Evolutionary conservation across 768 basidiomycete genomes (phyloP).

Genomic region (Tylopilus felleus): DNA sequence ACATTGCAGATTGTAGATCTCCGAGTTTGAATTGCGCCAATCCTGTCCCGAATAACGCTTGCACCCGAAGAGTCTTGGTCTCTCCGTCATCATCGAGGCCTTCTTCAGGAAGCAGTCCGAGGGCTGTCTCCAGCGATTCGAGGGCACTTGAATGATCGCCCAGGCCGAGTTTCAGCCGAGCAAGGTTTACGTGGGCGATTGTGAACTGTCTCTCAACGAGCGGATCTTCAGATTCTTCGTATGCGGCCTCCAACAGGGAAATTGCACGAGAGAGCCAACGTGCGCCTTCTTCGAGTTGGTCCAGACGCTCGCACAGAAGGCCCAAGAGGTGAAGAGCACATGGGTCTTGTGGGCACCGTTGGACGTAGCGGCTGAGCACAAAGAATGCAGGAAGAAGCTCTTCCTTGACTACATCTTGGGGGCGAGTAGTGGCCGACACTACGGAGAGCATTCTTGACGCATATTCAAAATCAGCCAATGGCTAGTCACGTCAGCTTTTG

Average conservation of each 20-base stretch:
- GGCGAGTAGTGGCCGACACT: conserved; percentile 24
- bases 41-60: conserved; percentile 69
- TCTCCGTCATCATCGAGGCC: conserved; percentile 32
- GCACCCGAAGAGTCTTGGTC: conserved; percentile 47
- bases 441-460: conserved; percentile 56
- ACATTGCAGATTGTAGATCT: conserved; percentile 60
- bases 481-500: conserved; percentile 41
- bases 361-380: conserved; percentile 72
- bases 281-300: conserved; percentile 60
- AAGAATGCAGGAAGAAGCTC: conserved; percentile 76
- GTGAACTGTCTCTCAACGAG: conserved; percentile 74
- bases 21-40: conserved; percentile 66
- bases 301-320: conserved; percentile 81
- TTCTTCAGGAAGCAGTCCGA: conserved; percentile 64
- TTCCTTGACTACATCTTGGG: conserved; percentile 32
- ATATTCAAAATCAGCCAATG: conserved; percentile 78
- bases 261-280: conserved; percentile 61
- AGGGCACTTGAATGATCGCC: conserved; percentile 57
- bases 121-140: conserved; percentile 67
- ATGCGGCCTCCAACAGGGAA: conserved; percentile 72
- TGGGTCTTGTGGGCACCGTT: conserved; percentile 63
- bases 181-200: conserved; percentile 79
- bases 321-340: conserved; percentile 80
- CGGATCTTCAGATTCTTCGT: conserved; percentile 84
- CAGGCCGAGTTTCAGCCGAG: conserved; percentile 64